A percentile compares a stretch with the other conserved stretches of the same genome.
These are phyloP conservation scores for Euptelea pleiosperma DNA, from an alignment of 164 flowering plant genomes.

Conservation along the genomic window DNA sequence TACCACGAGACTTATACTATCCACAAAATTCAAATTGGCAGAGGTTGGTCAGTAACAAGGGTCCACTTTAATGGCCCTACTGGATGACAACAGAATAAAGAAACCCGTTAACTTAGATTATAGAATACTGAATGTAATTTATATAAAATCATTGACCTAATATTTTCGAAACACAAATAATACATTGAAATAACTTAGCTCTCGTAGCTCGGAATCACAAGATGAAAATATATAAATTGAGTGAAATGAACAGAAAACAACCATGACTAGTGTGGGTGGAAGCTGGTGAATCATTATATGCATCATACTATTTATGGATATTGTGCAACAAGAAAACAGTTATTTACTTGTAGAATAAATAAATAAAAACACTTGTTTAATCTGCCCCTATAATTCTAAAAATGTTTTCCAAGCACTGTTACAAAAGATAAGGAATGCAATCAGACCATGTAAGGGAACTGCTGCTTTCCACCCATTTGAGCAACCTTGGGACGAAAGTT, in stretches of 20 bases:
- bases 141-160: background rate
- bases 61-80: background rate
- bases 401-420: background rate
- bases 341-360: too few species aligned
- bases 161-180: too few species aligned
- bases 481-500: constrained; percentile 84
- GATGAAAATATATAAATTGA: too few species aligned
- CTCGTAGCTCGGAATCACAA: too few species aligned
- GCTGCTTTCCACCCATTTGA: constrained; percentile 93
- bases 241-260: too few species aligned
- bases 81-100: background rate
- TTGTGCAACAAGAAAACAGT: too few species aligned
- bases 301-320: too few species aligned
- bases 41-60: background rate
- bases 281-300: too few species aligned
- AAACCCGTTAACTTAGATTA: background rate
- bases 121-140: background rate
- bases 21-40: background rate
- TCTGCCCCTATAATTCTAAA: background rate
- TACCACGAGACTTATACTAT: background rate
- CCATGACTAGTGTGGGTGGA: too few species aligned
- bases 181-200: too few species aligned
- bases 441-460: constrained; percentile 93
- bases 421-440: background rate
- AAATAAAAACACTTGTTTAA: too few species aligned